These are phyloP conservation scores for Podospora bellae-mahoneyi DNA, from an alignment of 495 filamentous ascomycete genomes.

Conservation along the genomic window DNA sequence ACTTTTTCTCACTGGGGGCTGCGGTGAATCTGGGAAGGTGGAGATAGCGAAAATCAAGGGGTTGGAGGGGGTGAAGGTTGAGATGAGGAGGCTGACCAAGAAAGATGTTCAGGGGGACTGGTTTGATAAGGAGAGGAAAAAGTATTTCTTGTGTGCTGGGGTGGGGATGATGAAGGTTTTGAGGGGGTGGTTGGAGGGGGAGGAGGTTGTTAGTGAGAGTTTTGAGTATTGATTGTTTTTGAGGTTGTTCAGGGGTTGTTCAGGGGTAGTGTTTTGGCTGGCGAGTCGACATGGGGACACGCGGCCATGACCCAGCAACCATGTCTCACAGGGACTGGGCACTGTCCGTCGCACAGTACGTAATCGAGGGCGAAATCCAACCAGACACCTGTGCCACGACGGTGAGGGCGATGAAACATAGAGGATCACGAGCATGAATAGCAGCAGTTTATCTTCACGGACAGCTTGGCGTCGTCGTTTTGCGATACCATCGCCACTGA, in stretches of 20 bases:
- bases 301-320: not conserved
- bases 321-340: not conserved
- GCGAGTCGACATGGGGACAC: not conserved
- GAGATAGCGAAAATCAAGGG: conserved; percentile 30
- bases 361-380: not conserved
- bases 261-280: not conserved
- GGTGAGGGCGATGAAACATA: not conserved
- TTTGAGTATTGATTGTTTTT: conserved; percentile 59
- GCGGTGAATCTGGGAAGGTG: conserved; percentile 24
- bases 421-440: not conserved
- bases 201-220: conserved; percentile 63
- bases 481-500: not conserved
- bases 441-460: not conserved
- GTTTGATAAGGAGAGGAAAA: conserved; percentile 37
- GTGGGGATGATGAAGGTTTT: conserved; percentile 53
- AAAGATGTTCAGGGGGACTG: conserved; percentile 48
- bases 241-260: not conserved
- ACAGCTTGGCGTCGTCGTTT: conserved; percentile 9
- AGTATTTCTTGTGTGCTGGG: conserved; percentile 68
- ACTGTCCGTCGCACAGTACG: not conserved
- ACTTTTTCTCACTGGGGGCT: conserved; percentile 59
- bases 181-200: conserved; percentile 60
- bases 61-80: conserved; percentile 43
- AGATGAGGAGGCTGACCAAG: conserved; percentile 50
- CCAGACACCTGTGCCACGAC: not conserved